Evolutionary conservation across 129 eudicot genomes (phyloP), one percentile per base, ranked within the genome.

Genomic region (Flaveria ramosissima): DNA sequence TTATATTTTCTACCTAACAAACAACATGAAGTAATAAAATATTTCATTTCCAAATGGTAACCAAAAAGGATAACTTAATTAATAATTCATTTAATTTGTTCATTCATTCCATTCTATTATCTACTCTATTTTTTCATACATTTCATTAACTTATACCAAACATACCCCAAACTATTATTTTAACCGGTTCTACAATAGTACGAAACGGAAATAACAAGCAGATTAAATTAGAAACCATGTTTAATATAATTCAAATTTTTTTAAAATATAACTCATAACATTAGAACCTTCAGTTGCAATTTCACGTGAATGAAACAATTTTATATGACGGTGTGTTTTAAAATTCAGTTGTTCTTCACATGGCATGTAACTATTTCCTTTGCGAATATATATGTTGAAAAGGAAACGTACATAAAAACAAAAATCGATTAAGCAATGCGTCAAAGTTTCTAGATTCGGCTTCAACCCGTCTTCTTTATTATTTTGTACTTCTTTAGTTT

Each of bases 241-340:
- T 50, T n/a, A 19, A 55, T 23, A n/a, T n/a, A 55, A 9, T 45
- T 8, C 48, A 9, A 10, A 7, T 9, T 9, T 9, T 42, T 43
- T 55, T 55, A 19, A n/a, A 57, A 57, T 21, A 57, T 20, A 57
- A 9, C 10, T 10, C 23, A 39, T 23, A 4, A 24, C 66, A 23
- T 60, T 24, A 23, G 66, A 61, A 13, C 41, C 67, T 61, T 61
- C 67, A 2, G 3, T 61, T 24, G 17, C 17, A 59, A 61, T 9
- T 61, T 61, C 67, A 61, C 41, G 36, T 60, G 66, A n/a, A 61
- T 61, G 17, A 61, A 61, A 61, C 42, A 26, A 61, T 61, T 61
- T 61, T 61, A 24, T 61, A 61, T 26, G 36, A 24, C 1, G 17
- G 16, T 12, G 67, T 61, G 30, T 26, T 61, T 10, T 23, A 61